phyloP scores from a whole-genome alignment of 140 eudicot genomes.

The Cichorium intybus region DNA sequence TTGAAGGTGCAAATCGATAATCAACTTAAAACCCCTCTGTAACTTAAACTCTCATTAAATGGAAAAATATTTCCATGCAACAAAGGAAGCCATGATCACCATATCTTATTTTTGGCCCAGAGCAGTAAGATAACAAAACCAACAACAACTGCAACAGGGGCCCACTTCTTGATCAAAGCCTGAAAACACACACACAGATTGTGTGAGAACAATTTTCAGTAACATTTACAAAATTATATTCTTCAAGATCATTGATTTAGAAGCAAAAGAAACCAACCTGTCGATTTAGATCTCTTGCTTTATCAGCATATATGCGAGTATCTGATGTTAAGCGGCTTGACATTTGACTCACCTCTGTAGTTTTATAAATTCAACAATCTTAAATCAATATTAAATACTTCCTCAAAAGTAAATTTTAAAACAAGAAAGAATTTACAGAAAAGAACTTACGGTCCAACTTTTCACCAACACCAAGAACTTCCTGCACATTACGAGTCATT shows the following conservation, averaged over 20 bases:
- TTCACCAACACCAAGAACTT: constrained; percentile 99
- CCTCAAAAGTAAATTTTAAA: not conserved
- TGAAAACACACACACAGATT: constrained; percentile 6
- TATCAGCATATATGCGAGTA: constrained; percentile 93
- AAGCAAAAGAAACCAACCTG: constrained; percentile 57
- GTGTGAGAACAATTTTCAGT: not conserved
- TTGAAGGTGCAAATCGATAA: constrained; percentile 21
- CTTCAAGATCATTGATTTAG: not conserved
- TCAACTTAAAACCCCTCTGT: constrained; percentile 9
- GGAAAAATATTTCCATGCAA: constrained; percentile 3
- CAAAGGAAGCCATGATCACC: constrained; percentile 38
- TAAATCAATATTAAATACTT: constrained; percentile 6
- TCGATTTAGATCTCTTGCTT: constrained; percentile 89
- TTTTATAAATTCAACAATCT: constrained; percentile 9
- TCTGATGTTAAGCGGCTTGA: constrained; percentile 99
- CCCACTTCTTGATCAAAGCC: constrained; percentile 97
- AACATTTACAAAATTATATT: not conserved
- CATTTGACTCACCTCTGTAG: constrained; percentile 99
- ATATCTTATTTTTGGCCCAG: constrained; percentile 76
- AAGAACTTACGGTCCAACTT: constrained; percentile 89
- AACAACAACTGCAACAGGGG: constrained; percentile 91
- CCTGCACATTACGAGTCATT: constrained; percentile 99
- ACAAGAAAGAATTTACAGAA: too few species aligned
- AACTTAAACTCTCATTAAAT: constrained; percentile 1
- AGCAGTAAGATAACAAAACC: constrained; percentile 84